Evolutionary conservation across 1,139 yeast genomes (phyloP).

Genomic region (Nakaseomyces glabratus): DNA sequence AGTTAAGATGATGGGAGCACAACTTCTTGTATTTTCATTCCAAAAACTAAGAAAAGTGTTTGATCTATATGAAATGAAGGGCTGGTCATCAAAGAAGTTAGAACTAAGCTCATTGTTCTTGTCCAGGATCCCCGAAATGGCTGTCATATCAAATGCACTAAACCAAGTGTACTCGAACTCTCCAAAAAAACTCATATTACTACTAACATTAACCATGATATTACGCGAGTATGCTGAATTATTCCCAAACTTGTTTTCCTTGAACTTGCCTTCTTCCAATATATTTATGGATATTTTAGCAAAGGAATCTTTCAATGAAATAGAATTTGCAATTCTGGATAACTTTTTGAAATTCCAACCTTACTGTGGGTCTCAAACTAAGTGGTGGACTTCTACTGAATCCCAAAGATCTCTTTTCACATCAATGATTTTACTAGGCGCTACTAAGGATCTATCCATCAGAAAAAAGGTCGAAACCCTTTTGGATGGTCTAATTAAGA

Average conservation of each 20-base stretch:
- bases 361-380: conserved; percentile 34
- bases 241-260: conserved; percentile 30
- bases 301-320: conserved; percentile 34
- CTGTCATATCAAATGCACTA: conserved; percentile 34
- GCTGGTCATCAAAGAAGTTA: conserved; percentile 34
- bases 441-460: conserved; percentile 23
- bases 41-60: conserved; percentile 41
- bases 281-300: conserved; percentile 31
- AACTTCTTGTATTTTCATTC: conserved; percentile 47
- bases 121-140: conserved; percentile 42
- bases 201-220: conserved; percentile 32
- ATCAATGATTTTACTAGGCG: conserved; percentile 44
- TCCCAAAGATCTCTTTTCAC: conserved; percentile 48
- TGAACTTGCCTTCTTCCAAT: conserved; percentile 29
- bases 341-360: conserved; percentile 35
- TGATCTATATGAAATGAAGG: conserved; percentile 34
- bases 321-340: conserved; percentile 49
- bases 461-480: conserved; percentile 32
- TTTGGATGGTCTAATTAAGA: conserved; percentile 35
- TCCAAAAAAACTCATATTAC: conserved; percentile 34
- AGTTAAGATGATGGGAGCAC: conserved; percentile 58
- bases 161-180: conserved; percentile 32
- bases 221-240: conserved; percentile 30
- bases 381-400: conserved; percentile 57
- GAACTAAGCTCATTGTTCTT: conserved; percentile 35